A percentile compares a stretch with the other conserved stretches of the same genome.
Evolutionary conservation across 257 asterid species (phyloP).

Genomic region (Penstemon davidsonii): DNA sequence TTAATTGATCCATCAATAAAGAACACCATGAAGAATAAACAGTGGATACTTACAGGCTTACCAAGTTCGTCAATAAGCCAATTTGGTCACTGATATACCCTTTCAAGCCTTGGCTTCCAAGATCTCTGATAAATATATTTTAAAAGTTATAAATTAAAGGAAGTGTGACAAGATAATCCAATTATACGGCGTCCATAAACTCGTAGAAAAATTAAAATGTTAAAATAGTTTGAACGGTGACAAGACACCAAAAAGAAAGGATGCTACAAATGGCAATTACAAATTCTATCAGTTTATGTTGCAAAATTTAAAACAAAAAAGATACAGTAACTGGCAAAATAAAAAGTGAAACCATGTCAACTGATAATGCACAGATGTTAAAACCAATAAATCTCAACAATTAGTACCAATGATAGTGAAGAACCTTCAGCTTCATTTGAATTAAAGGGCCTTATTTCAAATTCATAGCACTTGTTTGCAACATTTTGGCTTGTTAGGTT

Average conservation of each 20-base stretch:
- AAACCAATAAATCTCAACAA: background rate
- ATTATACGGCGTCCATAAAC: no score
- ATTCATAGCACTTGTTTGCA: no score
- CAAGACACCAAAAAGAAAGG: background rate
- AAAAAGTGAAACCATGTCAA: background rate
- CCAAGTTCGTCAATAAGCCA: slow-evolving; percentile 75
- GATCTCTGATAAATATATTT: slow-evolving; percentile 59
- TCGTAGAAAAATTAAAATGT: no score
- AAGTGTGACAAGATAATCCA: background rate
- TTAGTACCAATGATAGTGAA: background rate
- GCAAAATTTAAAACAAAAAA: background rate
- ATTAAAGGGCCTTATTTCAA: no score
- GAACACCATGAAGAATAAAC: slow-evolving; percentile 9
- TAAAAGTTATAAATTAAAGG: background rate
- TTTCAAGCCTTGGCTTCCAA: slow-evolving; percentile 92
- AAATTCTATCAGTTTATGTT: background rate
- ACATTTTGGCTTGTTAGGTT: no score
- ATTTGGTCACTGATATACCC: slow-evolving; percentile 78
- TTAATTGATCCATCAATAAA: slow-evolving; percentile 14
- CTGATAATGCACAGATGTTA: background rate
- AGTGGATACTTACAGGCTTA: slow-evolving; percentile 82
- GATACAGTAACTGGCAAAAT: background rate
- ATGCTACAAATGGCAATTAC: slow-evolving; percentile 3
- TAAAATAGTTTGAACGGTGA: no score
- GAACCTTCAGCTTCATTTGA: no score